Conservation (phyloP, 2,329 filamentous ascomycete species). For the Tolypocladium ophioglossoides region DNA sequence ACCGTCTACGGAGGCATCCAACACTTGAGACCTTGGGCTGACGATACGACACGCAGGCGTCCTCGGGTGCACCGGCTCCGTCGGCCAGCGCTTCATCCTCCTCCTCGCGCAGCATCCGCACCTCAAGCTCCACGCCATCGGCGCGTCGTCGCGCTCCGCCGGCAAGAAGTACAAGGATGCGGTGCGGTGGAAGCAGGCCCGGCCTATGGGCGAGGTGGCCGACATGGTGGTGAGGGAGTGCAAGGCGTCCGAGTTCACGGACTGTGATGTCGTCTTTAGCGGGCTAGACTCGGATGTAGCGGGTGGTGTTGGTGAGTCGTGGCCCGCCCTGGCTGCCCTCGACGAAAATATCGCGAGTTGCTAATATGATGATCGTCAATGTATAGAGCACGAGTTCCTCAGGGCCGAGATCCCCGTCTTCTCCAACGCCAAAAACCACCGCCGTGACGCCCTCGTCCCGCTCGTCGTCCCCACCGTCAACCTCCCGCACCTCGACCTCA, state of each 20-base stretch:
- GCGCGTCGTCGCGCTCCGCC: conserved; percentile 78
- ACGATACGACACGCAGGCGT: conserved; percentile 41
- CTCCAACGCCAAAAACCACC: conserved; percentile 97
- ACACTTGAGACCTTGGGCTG: not conserved
- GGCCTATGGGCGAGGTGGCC: conserved; percentile 69
- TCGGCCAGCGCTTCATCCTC: conserved; percentile 91
- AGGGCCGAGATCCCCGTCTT: conserved; percentile 84
- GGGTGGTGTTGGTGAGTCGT: conserved; percentile 67
- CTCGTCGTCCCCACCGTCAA: conserved; percentile 95
- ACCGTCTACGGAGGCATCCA: not conserved
- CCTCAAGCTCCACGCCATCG: conserved; percentile 78
- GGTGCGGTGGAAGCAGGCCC: conserved; percentile 86
- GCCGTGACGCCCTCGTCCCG: conserved; percentile 79
- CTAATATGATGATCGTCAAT: not conserved
- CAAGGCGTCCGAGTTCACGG: conserved; percentile 67
- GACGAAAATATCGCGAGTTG: not conserved
- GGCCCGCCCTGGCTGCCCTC: not conserved
- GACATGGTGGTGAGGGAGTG: conserved; percentile 81
- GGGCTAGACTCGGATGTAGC: conserved; percentile 89
- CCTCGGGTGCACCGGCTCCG: conserved; percentile 84
- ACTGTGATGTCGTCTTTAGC: conserved; percentile 90
- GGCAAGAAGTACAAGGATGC: conserved; percentile 94
- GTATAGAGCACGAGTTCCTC: conserved; percentile 76
- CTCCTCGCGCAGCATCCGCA: conserved; percentile 80
- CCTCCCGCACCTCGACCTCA: conserved; percentile 73